Base-by-base conservation (phyloP, 140 eudicot genomes). In the Ambrosia hybrid region DNA sequence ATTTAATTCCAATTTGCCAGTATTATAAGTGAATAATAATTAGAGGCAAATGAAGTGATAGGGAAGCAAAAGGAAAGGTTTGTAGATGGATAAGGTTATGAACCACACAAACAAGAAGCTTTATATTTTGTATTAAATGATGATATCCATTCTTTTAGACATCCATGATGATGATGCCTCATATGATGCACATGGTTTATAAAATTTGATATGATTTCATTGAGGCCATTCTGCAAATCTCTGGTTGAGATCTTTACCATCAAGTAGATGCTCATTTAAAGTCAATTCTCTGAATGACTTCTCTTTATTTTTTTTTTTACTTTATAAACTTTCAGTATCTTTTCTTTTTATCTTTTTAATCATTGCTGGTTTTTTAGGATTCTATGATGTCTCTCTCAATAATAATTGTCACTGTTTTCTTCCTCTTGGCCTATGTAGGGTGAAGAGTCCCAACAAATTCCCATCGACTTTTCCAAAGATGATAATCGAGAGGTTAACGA, bases 211-310 rank as follows among this genome's bases (percentile, higher is more conserved):
- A 16, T 78, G 64, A 66, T 65, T 1, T 63, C 38, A 67, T 38
- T 37, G 39, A 71, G 62, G 68, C 45, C 70, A 72, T 72, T 58
- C 66, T 79, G 78, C 72, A 71, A 63, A n/a, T 72, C 62, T 72
- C 14, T 72, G 73, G 68, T 62, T 73, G 60, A 58, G 51, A 79
- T 73, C 75, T 63, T 73, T 78, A 38, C 59, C 58, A 65, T 79
- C 26, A 21, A 66, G 69, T 79, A 66, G 83, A 79, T 79, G 79
- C 83, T 79, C 79, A 79, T 79, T 48, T 33, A 70, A 71, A 61
- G 76, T 62, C 76, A 70, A 26, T 8, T 77, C 33, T 70, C 71
- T 62, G 76, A 70, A 61, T 61, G 66, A 56, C 26, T 70, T 36
- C 26, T 21, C 1, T 21, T 21, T 21, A 15, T 34, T 3, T 30